Conservation (phyloP, 106 monocot species). For the Amphibolis antarctica region DNA sequence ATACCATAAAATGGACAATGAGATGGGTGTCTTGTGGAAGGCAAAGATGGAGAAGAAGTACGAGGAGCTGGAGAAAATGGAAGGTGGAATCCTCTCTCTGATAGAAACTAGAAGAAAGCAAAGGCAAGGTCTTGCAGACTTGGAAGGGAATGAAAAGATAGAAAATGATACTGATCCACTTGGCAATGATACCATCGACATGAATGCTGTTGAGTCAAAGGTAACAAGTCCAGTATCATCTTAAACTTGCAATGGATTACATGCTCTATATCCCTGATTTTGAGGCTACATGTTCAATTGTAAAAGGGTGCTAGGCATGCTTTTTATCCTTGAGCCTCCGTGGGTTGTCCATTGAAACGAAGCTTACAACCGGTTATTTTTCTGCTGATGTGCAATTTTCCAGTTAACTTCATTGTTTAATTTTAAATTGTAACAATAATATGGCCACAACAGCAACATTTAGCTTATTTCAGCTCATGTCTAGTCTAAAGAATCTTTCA, state of each 20-base stretch:
- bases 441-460: too few species aligned
- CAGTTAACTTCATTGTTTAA: too few species aligned
- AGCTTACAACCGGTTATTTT: too few species aligned
- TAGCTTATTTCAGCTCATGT: too few species aligned
- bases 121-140: neutral
- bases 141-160: neutral
- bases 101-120: slow-evolving; percentile 11
- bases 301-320: too few species aligned
- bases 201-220: neutral
- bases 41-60: slow-evolving; percentile 77
- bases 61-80: slow-evolving; percentile 44
- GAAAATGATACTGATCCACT: neutral
- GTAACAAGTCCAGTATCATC: neutral
- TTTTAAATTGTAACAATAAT: too few species aligned
- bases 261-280: too few species aligned
- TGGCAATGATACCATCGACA: neutral
- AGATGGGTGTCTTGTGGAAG: slow-evolving; percentile 84
- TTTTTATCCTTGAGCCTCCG: too few species aligned
- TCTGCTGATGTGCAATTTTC: too few species aligned
- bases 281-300: too few species aligned
- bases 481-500: too few species aligned
- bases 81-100: slow-evolving; percentile 54
- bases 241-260: neutral
- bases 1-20: slow-evolving; percentile 73
- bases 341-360: too few species aligned